Conservation (phyloP, 139 green algal genomes). For the Helicosporidium sp. region DNA sequence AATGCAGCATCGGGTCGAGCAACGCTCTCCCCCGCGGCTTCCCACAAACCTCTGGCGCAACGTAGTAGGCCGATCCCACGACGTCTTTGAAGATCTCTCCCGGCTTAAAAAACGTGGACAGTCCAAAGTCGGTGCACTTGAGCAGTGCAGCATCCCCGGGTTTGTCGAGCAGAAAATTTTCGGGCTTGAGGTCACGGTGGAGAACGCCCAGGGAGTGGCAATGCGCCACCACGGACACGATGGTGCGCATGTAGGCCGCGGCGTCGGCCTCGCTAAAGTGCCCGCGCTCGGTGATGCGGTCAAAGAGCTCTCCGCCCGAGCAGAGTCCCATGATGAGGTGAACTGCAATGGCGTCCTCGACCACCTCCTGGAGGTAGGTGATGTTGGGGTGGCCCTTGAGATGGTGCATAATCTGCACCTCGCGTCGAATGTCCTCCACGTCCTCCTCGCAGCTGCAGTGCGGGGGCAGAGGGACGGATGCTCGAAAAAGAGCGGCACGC, state of each 20-base stretch:
- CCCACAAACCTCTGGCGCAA: constrained; percentile 80
- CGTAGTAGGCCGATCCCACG: constrained; percentile 75
- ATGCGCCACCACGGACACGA: constrained; percentile 77
- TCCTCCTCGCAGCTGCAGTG: constrained; percentile 49
- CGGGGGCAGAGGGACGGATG: too few relatives aligned
- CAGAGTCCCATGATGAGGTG: constrained; percentile 79
- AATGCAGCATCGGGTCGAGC: too few relatives aligned
- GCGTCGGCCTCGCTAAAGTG: constrained; percentile 74
- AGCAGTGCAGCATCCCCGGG: constrained; percentile 39
- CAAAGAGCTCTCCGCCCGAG: constrained; percentile 88
- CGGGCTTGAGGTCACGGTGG: constrained; percentile 74
- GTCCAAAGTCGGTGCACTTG: constrained; percentile 85
- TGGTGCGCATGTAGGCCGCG: constrained; percentile 55
- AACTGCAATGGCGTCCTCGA: constrained; percentile 56
- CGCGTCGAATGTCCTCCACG: constrained; percentile 78
- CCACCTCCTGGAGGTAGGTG: constrained; percentile 40
- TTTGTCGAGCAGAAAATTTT: constrained; percentile 90
- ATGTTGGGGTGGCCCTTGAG: constrained; percentile 64
- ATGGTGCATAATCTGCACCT: constrained; percentile 92
- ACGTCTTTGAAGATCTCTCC: constrained; percentile 62
- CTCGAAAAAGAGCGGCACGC: too few relatives aligned
- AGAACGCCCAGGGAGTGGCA: constrained; percentile 91
- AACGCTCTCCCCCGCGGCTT: too few relatives aligned
- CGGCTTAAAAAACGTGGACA: constrained; percentile 76
- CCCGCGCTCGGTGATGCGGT: constrained; percentile 67